These are phyloP conservation scores for Crithidia brevicula DNA, from an alignment of 208 protist species.

Conservation along the genomic window DNA sequence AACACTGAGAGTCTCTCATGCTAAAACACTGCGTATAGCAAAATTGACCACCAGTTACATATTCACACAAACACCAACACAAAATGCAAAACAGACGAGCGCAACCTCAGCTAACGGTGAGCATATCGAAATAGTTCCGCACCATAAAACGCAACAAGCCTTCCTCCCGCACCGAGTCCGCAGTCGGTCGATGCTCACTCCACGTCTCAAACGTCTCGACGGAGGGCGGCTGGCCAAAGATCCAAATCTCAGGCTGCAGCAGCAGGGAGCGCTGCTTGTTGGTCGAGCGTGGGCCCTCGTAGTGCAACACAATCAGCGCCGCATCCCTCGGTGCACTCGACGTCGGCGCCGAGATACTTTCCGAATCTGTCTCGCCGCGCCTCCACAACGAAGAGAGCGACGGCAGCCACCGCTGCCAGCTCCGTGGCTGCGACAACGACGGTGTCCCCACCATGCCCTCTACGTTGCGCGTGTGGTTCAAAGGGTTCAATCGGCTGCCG, in stretches of 20 bases:
- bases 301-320: conserved; percentile 86
- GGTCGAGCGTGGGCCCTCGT: conserved; percentile 71
- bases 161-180: conserved; percentile 50
- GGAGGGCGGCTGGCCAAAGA: conserved; percentile 69
- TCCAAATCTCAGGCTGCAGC: conserved; percentile 69
- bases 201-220: conserved; percentile 73
- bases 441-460: no score
- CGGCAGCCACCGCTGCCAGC: background rate
- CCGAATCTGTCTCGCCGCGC: background rate
- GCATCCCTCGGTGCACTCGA: conserved; percentile 33
- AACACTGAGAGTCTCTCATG: conserved; percentile 4
- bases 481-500: conserved; percentile 48
- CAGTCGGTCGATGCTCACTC: conserved; percentile 65
- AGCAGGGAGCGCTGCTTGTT: conserved; percentile 76
- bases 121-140: conserved; percentile 83
- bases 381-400: background rate
- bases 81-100: no score
- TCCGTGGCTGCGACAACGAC: background rate
- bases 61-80: no score
- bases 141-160: conserved; percentile 78
- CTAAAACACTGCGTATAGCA: no score
- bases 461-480: no score
- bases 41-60: no score
- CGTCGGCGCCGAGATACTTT: background rate
- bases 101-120: conserved; percentile 32